Evolutionary conservation across 2,329 filamentous ascomycete species (phyloP), one percentile per base, ranked within the genome.

Genomic region (Colletotrichum graminicola): DNA sequence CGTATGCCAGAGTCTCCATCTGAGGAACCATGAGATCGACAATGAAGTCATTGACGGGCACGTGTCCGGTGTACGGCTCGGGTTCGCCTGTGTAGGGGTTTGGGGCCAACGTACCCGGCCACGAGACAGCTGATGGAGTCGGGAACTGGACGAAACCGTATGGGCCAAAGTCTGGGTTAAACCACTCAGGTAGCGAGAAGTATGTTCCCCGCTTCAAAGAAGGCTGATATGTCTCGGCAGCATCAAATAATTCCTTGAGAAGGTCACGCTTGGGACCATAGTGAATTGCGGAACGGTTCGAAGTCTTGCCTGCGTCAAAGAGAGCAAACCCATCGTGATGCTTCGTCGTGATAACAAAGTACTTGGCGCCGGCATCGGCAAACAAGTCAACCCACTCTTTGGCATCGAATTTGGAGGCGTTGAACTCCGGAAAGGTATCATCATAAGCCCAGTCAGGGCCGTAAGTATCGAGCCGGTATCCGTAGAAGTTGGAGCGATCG

Each of bases 371-470:
- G 2, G 86, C 81, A 45, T 86, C 85, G 2, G 84, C 83, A 66
- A 88, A 84, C 0, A 88, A 80, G 73, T 88, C 85, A 1, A 88
- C 84, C 85, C 86, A 88, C 45, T 82, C 84, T 65, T 86, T 87
- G 0, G 88, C 82, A 73, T 88, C 80, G 73, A 81, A 90, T 1
- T 76, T 76, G 0, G 80, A 79, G 0, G 85, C 86, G 0, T 86
- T 89, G 77, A 89, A 90, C 69, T 86, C 81, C 3, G 79, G 77
- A 74, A 89, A 85, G 63, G 86, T 86, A 75, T 90, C 87, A 72
- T 90, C 88, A 74, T 90, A 90, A 16, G 82, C 82, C 74, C 85
- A 81, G 36, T 87, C 75, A 0, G 82, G 81, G 0, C 88, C 87
- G 72, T 86, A 89, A 0, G 82, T 87, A 16, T 81, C 78, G 0